Conservation (phyloP, 768 basidiomycete genomes). For the Mycena latifolia region DNA sequence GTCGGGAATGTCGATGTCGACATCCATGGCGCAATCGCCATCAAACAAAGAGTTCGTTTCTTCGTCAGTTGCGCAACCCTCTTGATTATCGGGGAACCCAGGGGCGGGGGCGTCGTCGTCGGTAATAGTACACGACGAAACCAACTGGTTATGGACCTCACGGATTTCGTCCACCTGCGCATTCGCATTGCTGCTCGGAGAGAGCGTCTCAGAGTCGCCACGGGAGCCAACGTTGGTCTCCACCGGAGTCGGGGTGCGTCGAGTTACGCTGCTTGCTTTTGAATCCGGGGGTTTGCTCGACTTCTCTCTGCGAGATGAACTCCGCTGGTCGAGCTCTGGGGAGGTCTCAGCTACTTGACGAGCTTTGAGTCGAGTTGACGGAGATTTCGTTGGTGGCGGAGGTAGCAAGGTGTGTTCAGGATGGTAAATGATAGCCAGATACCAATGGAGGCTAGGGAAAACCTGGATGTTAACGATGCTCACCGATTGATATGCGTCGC, state of each 20-base stretch:
- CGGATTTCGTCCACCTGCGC: constrained; percentile 29
- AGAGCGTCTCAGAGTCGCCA: constrained; percentile 14
- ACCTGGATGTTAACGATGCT: background rate
- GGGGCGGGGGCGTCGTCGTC: constrained; percentile 18
- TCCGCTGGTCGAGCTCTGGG: constrained; percentile 10
- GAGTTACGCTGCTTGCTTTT: constrained; percentile 30
- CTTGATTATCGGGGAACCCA: constrained; percentile 6
- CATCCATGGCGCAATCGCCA: background rate
- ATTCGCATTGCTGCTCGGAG: constrained; percentile 25
- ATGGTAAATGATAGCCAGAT: constrained; percentile 92
- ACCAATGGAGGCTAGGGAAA: constrained; percentile 89
- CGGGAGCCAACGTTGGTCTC: background rate
- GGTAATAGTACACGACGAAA: constrained; percentile 23
- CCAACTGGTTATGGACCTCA: constrained; percentile 16
- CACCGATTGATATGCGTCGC: constrained; percentile 36
- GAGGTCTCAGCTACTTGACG: constrained; percentile 22
- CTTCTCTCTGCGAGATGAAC: background rate
- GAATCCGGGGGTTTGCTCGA: constrained; percentile 19
- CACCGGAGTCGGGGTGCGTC: constrained; percentile 18
- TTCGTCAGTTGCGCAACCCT: constrained; percentile 6
- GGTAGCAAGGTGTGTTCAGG: constrained; percentile 75
- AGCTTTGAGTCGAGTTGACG: constrained; percentile 32
- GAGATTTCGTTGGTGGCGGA: constrained; percentile 35
- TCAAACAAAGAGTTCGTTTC: constrained; percentile 21
- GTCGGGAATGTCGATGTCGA: constrained; percentile 10